Conservation (phyloP, 148 eudicot species). For the Rhododendron ferrugineum region DNA sequence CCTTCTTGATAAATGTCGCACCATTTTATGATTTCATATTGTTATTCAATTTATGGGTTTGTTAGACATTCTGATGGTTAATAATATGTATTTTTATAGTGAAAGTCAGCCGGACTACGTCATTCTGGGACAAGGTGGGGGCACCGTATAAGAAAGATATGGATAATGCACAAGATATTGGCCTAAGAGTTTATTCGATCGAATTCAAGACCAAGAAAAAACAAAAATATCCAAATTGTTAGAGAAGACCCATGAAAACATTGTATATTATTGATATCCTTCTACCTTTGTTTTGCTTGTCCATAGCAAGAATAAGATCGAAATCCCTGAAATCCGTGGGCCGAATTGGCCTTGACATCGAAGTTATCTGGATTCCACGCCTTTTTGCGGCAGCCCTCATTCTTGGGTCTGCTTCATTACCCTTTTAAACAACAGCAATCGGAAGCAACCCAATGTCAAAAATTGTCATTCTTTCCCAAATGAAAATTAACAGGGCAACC, state of each 20-base stretch:
- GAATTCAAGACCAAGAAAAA: not conserved
- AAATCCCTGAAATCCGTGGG: constrained; percentile 82
- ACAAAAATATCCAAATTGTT: not conserved
- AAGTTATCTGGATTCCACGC: constrained; percentile 87
- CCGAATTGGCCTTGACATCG: constrained; percentile 76
- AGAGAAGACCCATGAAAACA: not conserved
- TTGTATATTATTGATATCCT: not conserved
- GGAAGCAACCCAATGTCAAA: constrained; percentile 9
- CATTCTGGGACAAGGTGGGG: not conserved
- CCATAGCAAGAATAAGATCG: constrained; percentile 99
- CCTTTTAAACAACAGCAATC: constrained; percentile 41
- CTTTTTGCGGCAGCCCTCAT: constrained; percentile 87
- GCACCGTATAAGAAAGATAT: not conserved
- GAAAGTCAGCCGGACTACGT: not conserved
- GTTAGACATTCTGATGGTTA: not conserved
- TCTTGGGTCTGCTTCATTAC: constrained; percentile 84
- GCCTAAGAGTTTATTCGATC: not conserved
- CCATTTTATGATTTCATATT: not conserved
- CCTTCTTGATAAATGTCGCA: not conserved
- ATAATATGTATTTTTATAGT: not conserved
- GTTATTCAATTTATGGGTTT: not conserved
- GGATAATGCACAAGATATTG: not conserved
- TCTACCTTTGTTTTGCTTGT: constrained; percentile 72
- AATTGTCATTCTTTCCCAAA: not conserved
- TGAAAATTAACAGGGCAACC: not conserved